Evolutionary conservation across 2,329 filamentous ascomycete species (phyloP).

Genomic region (Xylariales sp.): DNA sequence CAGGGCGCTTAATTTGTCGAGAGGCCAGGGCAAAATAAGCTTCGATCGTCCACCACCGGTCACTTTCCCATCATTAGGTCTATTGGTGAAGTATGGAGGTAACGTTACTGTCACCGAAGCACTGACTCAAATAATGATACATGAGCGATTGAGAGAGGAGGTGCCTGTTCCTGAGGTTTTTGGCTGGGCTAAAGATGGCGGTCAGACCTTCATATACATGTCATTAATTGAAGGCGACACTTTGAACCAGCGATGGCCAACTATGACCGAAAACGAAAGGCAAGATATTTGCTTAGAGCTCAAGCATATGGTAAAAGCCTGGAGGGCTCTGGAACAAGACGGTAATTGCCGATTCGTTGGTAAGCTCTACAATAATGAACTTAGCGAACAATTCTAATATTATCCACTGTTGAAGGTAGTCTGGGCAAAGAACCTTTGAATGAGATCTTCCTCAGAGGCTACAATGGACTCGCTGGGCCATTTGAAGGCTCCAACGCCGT

Average conservation of each 20-base stretch:
- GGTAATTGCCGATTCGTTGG: too few species aligned
- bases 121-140: slow-evolving; percentile 21
- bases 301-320: slow-evolving; percentile 8
- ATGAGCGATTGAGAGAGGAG: slow-evolving; percentile 17
- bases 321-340: slow-evolving; percentile 2
- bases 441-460: slow-evolving; percentile 22
- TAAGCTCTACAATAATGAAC: too few species aligned
- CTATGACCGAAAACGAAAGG: slow-evolving; percentile 5
- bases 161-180: slow-evolving; percentile 5
- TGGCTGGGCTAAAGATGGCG: slow-evolving; percentile 5
- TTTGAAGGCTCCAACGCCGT: slow-evolving; percentile 23
- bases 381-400: too few species aligned
- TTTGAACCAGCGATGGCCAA: background rate
- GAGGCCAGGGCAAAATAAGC: slow-evolving; percentile 10
- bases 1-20: slow-evolving; percentile 22
- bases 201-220: slow-evolving; percentile 4
- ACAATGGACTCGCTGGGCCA: slow-evolving; percentile 18
- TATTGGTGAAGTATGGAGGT: slow-evolving; percentile 30
- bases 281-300: slow-evolving; percentile 25
- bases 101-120: slow-evolving; percentile 23
- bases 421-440: slow-evolving; percentile 22
- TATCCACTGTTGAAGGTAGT: too few species aligned
- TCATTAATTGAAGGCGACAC: background rate
- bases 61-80: slow-evolving; percentile 23
- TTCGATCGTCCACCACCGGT: slow-evolving; percentile 25